These are phyloP conservation scores for Aphanomyces euteiches DNA, from an alignment of 352 stramenopile genomes.

Conservation along the genomic window DNA sequence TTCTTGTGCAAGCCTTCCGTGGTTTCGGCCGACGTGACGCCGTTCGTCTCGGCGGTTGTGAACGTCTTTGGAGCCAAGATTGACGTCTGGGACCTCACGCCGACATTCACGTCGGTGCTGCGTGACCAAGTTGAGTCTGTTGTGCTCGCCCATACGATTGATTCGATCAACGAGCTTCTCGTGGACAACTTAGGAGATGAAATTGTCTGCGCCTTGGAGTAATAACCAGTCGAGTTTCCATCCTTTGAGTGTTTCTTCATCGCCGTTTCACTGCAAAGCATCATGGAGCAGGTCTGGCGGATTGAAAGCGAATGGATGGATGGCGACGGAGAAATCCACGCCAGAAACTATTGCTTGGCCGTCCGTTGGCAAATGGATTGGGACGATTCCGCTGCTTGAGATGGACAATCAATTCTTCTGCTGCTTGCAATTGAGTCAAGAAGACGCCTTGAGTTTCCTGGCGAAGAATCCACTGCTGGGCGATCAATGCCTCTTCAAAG, in stretches of 20 bases:
- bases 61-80: background rate
- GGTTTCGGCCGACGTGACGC: background rate
- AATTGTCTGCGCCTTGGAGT: background rate
- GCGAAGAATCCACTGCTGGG: slow-evolving; percentile 21
- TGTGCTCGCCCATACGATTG: background rate
- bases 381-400: slow-evolving; percentile 11
- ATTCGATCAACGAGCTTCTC: background rate
- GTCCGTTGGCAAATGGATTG: slow-evolving; percentile 22
- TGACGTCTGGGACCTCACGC: slow-evolving; percentile 13
- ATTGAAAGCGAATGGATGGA: slow-evolving; percentile 6
- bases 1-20: slow-evolving; percentile 9
- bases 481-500: slow-evolving; percentile 25
- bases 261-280: too few relatives aligned
- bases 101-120: background rate
- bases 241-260: background rate
- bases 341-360: slow-evolving; percentile 27
- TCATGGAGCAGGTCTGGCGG: background rate
- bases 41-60: background rate
- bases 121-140: background rate
- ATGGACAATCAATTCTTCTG: slow-evolving; percentile 17
- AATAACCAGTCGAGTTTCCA: background rate
- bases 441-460: slow-evolving; percentile 15
- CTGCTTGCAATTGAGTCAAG: slow-evolving; percentile 18
- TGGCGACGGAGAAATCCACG: slow-evolving; percentile 23
- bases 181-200: background rate